phyloP scores from a whole-genome alignment of 306 rosid genomes.

The Prunus davidiana region DNA sequence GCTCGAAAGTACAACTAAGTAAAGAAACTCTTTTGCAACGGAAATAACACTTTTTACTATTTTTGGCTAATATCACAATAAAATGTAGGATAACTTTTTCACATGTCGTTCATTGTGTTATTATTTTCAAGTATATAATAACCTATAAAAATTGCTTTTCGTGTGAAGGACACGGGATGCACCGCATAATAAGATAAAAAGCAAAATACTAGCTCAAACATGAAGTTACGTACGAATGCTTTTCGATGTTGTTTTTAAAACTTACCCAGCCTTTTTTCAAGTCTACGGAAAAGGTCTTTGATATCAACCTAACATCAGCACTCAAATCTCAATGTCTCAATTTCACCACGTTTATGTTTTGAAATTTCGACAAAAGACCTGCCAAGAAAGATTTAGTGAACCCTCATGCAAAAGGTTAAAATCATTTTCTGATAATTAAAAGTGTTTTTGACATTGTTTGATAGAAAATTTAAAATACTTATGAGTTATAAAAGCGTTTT shows the following conservation, averaged over 20 bases:
- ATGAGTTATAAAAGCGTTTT: too few species aligned
- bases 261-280: not conserved
- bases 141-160: not conserved
- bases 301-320: not conserved
- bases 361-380: not conserved
- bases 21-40: too few species aligned
- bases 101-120: too few species aligned
- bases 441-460: too few species aligned
- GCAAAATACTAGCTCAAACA: not conserved
- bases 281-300: not conserved
- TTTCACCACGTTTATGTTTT: not conserved
- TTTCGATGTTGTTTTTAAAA: not conserved
- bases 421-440: too few species aligned
- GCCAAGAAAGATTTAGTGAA: not conserved
- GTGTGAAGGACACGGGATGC: not conserved
- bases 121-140: too few species aligned
- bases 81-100: too few species aligned
- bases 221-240: not conserved
- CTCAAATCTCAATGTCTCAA: not conserved
- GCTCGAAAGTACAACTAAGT: too few species aligned
- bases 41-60: fast-evolving
- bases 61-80: too few species aligned
- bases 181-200: not conserved
- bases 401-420: not conserved
- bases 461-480: too few species aligned